A percentile compares a stretch with the other conserved stretches of the same genome.
These are phyloP conservation scores for Seminavis robusta DNA, from an alignment of 108 stramenopile genomes.

Conservation along the genomic window DNA sequence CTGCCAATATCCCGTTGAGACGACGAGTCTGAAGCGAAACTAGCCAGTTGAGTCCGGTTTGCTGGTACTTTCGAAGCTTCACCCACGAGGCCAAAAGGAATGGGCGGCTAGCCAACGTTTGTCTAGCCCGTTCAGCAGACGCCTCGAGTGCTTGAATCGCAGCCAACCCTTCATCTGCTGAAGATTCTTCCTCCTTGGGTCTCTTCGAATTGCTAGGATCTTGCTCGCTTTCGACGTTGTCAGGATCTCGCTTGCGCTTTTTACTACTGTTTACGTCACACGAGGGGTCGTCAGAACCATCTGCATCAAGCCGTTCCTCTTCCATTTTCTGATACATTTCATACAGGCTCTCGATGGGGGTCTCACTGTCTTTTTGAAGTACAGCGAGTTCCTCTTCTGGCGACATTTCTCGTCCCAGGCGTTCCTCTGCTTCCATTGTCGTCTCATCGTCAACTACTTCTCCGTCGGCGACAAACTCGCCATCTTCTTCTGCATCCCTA, in stretches of 20 bases:
- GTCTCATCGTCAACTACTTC: slow-evolving; percentile 66
- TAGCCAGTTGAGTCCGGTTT: slow-evolving; percentile 95
- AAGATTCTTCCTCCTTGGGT: slow-evolving; percentile 1
- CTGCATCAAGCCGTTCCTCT: neutral
- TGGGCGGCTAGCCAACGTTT: slow-evolving; percentile 67
- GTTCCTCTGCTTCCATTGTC: slow-evolving; percentile 57
- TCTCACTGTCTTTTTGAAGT: slow-evolving; percentile 52
- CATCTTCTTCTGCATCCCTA: slow-evolving; percentile 32
- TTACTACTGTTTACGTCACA: neutral
- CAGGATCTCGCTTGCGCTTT: slow-evolving; percentile 1
- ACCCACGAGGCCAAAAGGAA: slow-evolving; percentile 76
- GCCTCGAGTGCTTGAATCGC: slow-evolving; percentile 39
- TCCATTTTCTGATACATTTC: slow-evolving; percentile 35
- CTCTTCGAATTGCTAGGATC: neutral
- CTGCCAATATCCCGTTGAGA: slow-evolving; percentile 98
- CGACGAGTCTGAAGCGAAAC: slow-evolving; percentile 91
- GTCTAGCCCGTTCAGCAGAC: slow-evolving; percentile 53
- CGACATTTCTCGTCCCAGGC: slow-evolving; percentile 54
- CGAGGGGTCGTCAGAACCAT: neutral
- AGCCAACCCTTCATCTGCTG: slow-evolving; percentile 22
- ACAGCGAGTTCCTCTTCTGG: slow-evolving; percentile 48
- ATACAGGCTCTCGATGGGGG: slow-evolving; percentile 45
- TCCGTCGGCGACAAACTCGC: slow-evolving; percentile 42
- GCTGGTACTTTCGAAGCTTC: slow-evolving; percentile 94
- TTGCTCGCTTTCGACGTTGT: neutral